A percentile compares a stretch with the other conserved stretches of the same genome.
Evolutionary conservation across 139 green algal species (phyloP).

Genomic region (Edaphochlamys debaryana): DNA sequence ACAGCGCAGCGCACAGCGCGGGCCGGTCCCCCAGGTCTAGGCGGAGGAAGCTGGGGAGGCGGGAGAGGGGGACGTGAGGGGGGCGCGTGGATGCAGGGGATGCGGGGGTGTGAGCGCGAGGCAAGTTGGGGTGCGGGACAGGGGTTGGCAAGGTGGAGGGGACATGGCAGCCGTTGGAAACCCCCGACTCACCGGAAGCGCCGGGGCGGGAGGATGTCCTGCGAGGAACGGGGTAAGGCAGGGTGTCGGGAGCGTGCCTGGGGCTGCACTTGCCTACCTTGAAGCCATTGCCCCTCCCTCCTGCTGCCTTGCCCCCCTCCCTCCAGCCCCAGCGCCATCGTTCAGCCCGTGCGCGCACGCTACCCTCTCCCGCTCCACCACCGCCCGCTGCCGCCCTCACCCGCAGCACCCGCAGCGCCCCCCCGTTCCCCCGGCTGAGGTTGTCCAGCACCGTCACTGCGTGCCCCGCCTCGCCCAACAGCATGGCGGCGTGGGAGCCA

Average conservation of each 20-base stretch:
- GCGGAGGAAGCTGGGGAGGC: slow-evolving; percentile 53
- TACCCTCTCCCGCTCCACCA: background rate
- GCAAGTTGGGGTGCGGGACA: background rate
- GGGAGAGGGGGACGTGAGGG: slow-evolving; percentile 2
- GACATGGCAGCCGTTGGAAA: background rate
- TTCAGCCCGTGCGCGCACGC: background rate
- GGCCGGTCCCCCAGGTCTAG: slow-evolving; percentile 71
- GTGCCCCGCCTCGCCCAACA: slow-evolving; percentile 67
- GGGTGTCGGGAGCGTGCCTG: background rate
- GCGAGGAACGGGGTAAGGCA: background rate
- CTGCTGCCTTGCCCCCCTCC: no score
- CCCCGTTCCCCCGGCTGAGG: slow-evolving; percentile 74
- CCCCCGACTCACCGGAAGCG: background rate
- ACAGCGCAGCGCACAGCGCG: slow-evolving; percentile 49
- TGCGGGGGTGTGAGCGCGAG: background rate
- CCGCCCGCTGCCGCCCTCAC: background rate
- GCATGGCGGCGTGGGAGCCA: slow-evolving; percentile 70
- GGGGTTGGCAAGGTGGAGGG: background rate
- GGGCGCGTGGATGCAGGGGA: background rate
- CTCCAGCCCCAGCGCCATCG: no score
- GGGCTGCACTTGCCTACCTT: background rate
- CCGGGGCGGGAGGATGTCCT: background rate
- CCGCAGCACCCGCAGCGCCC: slow-evolving; percentile 62
- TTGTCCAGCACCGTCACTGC: slow-evolving; percentile 78
- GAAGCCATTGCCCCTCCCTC: no score